phyloP scores from a whole-genome alignment of 768 basidiomycete species.

The Termitomyces sp. region DNA sequence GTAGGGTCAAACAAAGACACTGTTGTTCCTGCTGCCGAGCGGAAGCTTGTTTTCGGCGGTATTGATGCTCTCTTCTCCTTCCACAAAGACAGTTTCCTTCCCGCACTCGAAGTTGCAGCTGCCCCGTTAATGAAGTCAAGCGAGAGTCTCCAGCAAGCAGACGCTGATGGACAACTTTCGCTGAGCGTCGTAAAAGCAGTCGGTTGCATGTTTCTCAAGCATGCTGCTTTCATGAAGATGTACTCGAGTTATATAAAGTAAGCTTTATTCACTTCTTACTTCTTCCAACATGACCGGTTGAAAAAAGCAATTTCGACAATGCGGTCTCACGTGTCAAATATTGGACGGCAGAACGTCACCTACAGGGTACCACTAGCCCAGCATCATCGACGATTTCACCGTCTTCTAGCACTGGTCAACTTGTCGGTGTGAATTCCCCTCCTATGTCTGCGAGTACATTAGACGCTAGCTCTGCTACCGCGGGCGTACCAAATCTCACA shows the following conservation, averaged over 20 bases:
- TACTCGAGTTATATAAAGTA: conserved; percentile 98
- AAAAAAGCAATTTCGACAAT: conserved; percentile 84
- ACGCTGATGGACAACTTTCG: conserved; percentile 71
- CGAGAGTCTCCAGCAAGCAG: conserved; percentile 42
- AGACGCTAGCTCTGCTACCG: conserved; percentile 32
- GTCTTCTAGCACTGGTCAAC: conserved; percentile 55
- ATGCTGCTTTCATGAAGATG: conserved; percentile 98
- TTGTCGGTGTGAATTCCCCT: conserved; percentile 54
- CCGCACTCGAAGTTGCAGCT: conserved; percentile 79
- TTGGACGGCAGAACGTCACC: conserved; percentile 66
- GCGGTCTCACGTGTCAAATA: conserved; percentile 82
- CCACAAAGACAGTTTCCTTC: conserved; percentile 90
- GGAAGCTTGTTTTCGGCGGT: conserved; percentile 89
- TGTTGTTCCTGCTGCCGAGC: conserved; percentile 77
- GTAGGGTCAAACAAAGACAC: conserved; percentile 77
- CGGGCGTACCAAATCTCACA: conserved; percentile 53
- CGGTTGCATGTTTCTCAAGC: conserved; percentile 85
- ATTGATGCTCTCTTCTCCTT: conserved; percentile 88
- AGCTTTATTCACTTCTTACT: conserved; percentile 22
- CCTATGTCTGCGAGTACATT: conserved; percentile 37
- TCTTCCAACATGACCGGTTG: conserved; percentile 1
- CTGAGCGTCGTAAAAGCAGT: conserved; percentile 72
- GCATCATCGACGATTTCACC: conserved; percentile 44
- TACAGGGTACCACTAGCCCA: conserved; percentile 33
- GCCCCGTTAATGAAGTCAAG: conserved; percentile 55